These are phyloP conservation scores for Candida sanyaensis DNA, from an alignment of 1,139 yeast species.

Conservation along the genomic window DNA sequence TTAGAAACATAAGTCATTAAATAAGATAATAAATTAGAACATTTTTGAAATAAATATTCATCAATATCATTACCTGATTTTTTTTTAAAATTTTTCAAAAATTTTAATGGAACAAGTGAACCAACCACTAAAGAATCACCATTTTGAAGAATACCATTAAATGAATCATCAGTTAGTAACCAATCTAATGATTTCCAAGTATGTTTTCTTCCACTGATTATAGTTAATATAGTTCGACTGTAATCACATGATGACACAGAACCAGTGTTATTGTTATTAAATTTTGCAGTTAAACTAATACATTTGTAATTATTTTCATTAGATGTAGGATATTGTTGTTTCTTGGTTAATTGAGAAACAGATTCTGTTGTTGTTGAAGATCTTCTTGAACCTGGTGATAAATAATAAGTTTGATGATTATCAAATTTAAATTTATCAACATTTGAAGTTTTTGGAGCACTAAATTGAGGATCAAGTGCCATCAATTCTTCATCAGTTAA, in stretches of 20 bases:
- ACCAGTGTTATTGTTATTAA: slow-evolving; percentile 32
- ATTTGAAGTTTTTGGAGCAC: slow-evolving; percentile 32
- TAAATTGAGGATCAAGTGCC: slow-evolving; percentile 59
- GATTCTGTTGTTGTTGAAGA: slow-evolving; percentile 8
- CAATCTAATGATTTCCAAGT: slow-evolving; percentile 49
- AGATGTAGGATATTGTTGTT: slow-evolving; percentile 29
- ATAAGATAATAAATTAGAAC: slow-evolving; percentile 43
- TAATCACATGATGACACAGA: slow-evolving; percentile 19
- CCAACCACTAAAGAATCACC: slow-evolving; percentile 44
- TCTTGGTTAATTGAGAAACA: slow-evolving; percentile 8
- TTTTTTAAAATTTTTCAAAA: slow-evolving; percentile 17
- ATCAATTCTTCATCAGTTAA: slow-evolving; percentile 67
- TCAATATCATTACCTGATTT: slow-evolving; percentile 19
- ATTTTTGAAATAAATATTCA: slow-evolving; percentile 37
- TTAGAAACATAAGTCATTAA: slow-evolving; percentile 22
- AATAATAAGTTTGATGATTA: slow-evolving; percentile 37
- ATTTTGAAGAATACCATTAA: slow-evolving; percentile 13
- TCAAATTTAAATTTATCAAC: slow-evolving; percentile 45
- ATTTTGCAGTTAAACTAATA: slow-evolving; percentile 41
- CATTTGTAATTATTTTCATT: slow-evolving; percentile 45
- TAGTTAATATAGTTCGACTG: slow-evolving; percentile 36
- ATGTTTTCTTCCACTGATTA: slow-evolving; percentile 44
- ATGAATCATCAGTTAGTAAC: slow-evolving; percentile 20
- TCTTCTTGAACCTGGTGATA: slow-evolving; percentile 23
- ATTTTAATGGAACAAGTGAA: slow-evolving; percentile 37